Base-by-base conservation (phyloP, 176 grass and related monocot genomes). In the Musa itinerans region DNA sequence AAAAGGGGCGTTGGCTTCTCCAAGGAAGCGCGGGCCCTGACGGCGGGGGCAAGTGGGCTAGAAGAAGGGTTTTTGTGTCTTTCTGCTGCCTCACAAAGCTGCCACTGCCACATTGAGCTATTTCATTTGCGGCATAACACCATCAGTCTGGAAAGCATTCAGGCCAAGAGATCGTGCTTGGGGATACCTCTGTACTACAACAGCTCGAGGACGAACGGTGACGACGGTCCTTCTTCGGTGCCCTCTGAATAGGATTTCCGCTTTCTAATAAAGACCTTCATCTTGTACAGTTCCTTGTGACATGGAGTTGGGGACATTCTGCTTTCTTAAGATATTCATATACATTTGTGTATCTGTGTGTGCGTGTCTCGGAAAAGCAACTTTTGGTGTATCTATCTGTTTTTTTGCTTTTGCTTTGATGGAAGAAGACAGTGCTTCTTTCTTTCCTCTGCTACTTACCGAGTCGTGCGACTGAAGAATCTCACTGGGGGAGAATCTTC, bases 111-210 rank as follows among this genome's bases (percentile, higher is more conserved):
- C 9, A 1, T 65, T 2, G 34, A 43, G 34, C 26, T 8, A 26
- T 34, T 24, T 43, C 34, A 52, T 64, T 29, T 68, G 29, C 24
- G 63, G 20, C 19, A 34, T 52, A 74, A 62, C 84, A 74, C 17
- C 76, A 62, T 43, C 34, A 43, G 34, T 43, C 34, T 43, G 34
- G 34, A 43, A 43, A 43, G 4, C 34, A 5, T 43, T 43, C 34
- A 43, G 34, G 34, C 34, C 34, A 43, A 43, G 34, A 43, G 4
- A 6, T 43, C 4, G 4, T 43, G 34, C 34, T 5, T 43, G 34
- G 3, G 34, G 3, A 43, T 5, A 43, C 4, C 34, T 43, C 3
- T 6, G 34, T 5, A 5, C 34, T 43, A 6, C 34, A 6, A 5
- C 4, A 43, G 34, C 34, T 43, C 0, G 34, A 43, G 34, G 34